Percentiles rank a stretch among this genome's conserved stretches.
Evolutionary conservation across 2,329 filamentous ascomycete genomes (phyloP).

Genomic region (Scedosporium boydii): DNA sequence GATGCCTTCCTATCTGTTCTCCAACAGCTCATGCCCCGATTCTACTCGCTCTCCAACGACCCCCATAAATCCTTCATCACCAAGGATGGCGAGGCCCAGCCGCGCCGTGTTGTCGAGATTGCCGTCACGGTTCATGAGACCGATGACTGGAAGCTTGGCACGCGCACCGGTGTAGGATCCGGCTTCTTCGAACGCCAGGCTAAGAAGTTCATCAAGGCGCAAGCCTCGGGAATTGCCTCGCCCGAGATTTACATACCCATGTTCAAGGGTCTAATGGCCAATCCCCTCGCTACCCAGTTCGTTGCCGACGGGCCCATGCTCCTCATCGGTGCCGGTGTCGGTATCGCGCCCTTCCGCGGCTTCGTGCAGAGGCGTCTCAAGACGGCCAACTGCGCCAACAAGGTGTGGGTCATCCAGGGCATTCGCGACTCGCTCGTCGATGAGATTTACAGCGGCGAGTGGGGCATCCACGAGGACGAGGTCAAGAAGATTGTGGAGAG

Average conservation of each 20-base stretch:
- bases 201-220: constrained; percentile 57
- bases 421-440: constrained; percentile 90
- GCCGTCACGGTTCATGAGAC: constrained; percentile 94
- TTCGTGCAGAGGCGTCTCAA: constrained; percentile 92
- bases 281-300: constrained; percentile 87
- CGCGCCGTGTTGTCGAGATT: constrained; percentile 80
- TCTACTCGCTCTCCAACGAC: constrained; percentile 96
- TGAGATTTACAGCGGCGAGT: constrained; percentile 93
- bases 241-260: constrained; percentile 68
- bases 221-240: constrained; percentile 46
- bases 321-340: constrained; percentile 90
- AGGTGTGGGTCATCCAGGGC: constrained; percentile 93
- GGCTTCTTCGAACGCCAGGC: constrained; percentile 90
- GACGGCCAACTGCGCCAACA: constrained; percentile 93
- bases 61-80: constrained; percentile 66
- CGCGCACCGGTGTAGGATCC: constrained; percentile 77
- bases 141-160: constrained; percentile 63
- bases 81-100: constrained; percentile 43
- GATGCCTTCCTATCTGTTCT: constrained; percentile 71
- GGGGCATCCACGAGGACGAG: constrained; percentile 84
- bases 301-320: constrained; percentile 94
- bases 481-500: constrained; percentile 76
- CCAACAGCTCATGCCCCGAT: constrained; percentile 88
- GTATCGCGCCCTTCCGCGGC: constrained; percentile 93
- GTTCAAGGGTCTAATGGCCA: constrained; percentile 98